Evolutionary conservation across 2,329 filamentous ascomycete genomes (phyloP).

Genomic region (Fusarium sp.): DNA sequence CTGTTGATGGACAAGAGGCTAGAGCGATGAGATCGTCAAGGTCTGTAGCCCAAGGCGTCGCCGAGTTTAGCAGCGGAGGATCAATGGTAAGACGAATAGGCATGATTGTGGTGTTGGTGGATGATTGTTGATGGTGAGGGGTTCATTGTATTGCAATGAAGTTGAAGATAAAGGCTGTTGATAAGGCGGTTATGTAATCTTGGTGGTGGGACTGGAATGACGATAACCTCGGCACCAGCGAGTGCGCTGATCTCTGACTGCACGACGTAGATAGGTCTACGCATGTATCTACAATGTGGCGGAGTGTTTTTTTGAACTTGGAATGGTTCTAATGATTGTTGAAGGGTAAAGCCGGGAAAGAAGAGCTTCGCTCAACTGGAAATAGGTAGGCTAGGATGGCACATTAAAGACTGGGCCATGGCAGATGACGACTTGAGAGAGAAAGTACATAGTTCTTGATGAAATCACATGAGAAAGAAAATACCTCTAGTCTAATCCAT

Average conservation of each 20-base stretch:
- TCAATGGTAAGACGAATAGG: slow-evolving; percentile 57
- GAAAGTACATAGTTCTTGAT: neutral
- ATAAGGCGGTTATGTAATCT: neutral
- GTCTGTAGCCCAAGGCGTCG: slow-evolving; percentile 80
- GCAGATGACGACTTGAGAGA: neutral
- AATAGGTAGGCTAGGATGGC: neutral
- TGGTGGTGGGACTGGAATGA: neutral
- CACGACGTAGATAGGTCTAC: neutral
- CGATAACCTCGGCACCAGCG: neutral
- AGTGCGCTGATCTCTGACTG: neutral
- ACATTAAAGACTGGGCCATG: neutral
- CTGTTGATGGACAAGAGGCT: slow-evolving; percentile 70
- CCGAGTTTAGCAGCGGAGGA: slow-evolving; percentile 78
- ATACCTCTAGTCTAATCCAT: neutral
- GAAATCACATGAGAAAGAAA: neutral
- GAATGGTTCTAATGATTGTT: neutral
- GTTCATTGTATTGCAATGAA: neutral
- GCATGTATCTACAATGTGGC: neutral
- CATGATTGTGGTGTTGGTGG: slow-evolving; percentile 7
- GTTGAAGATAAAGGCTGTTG: neutral
- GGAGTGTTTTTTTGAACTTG: neutral
- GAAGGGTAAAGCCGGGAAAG: neutral
- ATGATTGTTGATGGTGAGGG: neutral
- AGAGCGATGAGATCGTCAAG: slow-evolving; percentile 69
- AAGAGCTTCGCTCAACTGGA: neutral